A percentile compares a stretch with the other conserved stretches of the same genome.
These are phyloP conservation scores for Botrytis deweyae DNA, from an alignment of 2,329 filamentous ascomycete species.

Conservation along the genomic window DNA sequence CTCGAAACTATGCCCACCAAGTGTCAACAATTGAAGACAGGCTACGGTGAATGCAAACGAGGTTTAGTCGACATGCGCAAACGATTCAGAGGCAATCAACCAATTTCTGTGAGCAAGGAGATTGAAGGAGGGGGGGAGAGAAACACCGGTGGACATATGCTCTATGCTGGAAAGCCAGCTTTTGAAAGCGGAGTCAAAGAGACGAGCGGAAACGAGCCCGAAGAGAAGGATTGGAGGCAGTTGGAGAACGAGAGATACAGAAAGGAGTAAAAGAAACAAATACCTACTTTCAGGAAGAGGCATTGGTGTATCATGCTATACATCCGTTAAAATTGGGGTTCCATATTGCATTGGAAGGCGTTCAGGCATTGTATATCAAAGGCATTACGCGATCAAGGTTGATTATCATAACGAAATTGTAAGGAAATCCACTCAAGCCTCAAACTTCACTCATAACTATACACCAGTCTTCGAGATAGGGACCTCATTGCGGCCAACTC, in stretches of 20 bases:
- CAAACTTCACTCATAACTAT: constrained; percentile 8
- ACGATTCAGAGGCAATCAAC: constrained; percentile 91
- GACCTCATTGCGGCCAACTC: background rate
- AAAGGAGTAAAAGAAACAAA: constrained; percentile 31
- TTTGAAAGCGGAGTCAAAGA: constrained; percentile 63
- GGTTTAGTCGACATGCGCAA: constrained; percentile 99
- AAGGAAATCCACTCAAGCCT: background rate
- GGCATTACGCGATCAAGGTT: background rate
- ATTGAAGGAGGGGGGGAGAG: constrained; percentile 53
- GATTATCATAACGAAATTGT: constrained; percentile 10
- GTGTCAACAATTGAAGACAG: constrained; percentile 91
- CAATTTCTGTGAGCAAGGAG: constrained; percentile 65
- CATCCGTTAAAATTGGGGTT: background rate
- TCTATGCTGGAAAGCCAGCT: constrained; percentile 76
- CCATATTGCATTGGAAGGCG: constrained; percentile 6
- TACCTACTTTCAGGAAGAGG: background rate
- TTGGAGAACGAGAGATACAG: constrained; percentile 62
- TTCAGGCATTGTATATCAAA: background rate
- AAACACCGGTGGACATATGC: constrained; percentile 54
- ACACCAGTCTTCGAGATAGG: background rate
- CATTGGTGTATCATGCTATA: background rate
- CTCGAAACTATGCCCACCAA: constrained; percentile 77
- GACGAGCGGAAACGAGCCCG: constrained; percentile 66
- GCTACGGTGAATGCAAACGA: constrained; percentile 91
- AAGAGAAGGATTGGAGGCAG: constrained; percentile 61